A percentile compares a stretch with the other conserved stretches of the same genome.
Conservation (phyloP, 768 basidiomycete genomes). For the Cyclocybe cylindracea region DNA sequence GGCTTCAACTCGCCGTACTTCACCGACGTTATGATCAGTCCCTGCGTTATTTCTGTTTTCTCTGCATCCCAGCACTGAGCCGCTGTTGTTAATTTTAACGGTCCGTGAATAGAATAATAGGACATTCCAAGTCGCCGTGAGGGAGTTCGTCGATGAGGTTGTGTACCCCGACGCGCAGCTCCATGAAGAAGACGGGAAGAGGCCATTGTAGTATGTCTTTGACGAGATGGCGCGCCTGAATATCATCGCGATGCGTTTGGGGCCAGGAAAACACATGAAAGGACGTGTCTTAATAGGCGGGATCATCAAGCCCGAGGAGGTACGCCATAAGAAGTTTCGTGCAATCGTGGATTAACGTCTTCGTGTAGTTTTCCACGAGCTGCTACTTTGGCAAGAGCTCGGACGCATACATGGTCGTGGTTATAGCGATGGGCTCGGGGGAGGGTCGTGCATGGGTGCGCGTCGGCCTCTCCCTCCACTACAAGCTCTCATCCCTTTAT, state of each 20-base stretch:
- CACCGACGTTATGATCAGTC: slow-evolving; percentile 48
- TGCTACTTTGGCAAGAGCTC: slow-evolving; percentile 72
- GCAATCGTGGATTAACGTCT: not conserved
- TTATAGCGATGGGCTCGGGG: slow-evolving; percentile 73
- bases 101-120: slow-evolving; percentile 36
- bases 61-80: slow-evolving; percentile 27
- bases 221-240: slow-evolving; percentile 60
- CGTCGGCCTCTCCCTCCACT: too few relatives aligned
- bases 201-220: slow-evolving; percentile 67
- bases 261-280: slow-evolving; percentile 83
- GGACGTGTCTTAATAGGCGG: slow-evolving; percentile 76
- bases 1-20: slow-evolving; percentile 80
- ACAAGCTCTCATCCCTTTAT: too few relatives aligned
- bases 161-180: slow-evolving; percentile 56
- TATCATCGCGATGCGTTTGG: slow-evolving; percentile 72
- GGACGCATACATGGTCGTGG: slow-evolving; percentile 71
- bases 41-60: slow-evolving; percentile 35
- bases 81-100: too few relatives aligned
- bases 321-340: slow-evolving; percentile 20
- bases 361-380: slow-evolving; percentile 60
- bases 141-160: slow-evolving; percentile 71
- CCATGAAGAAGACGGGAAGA: slow-evolving; percentile 81
- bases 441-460: slow-evolving; percentile 32
- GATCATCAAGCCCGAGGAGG: slow-evolving; percentile 74
- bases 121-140: slow-evolving; percentile 54